Percentiles rank a stretch among this genome's conserved stretches.
These are phyloP conservation scores for Meyerozyma athensensis DNA, from an alignment of 1,139 yeast genomes.

Conservation along the genomic window DNA sequence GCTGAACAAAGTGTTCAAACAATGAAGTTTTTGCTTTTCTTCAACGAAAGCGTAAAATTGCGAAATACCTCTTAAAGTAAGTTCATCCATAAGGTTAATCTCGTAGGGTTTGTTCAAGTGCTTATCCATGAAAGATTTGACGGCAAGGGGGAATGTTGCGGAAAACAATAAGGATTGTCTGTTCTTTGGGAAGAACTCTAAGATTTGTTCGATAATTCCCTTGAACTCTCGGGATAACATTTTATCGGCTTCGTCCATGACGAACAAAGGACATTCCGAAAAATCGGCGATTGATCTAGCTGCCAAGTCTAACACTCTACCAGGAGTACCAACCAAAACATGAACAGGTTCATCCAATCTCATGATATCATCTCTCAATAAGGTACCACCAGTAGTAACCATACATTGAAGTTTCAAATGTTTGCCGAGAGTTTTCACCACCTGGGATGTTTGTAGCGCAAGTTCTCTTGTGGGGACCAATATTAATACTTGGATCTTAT, in stretches of 20 bases:
- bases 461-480: constrained; percentile 93
- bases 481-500: constrained; percentile 84
- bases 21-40: constrained; percentile 91
- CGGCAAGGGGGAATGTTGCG: constrained; percentile 95
- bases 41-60: constrained; percentile 97
- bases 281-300: constrained; percentile 84
- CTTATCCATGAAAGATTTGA: constrained; percentile 86
- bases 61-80: constrained; percentile 91
- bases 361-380: constrained; percentile 86
- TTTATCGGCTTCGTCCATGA: constrained; percentile 99
- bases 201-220: constrained; percentile 80
- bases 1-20: constrained; percentile 90
- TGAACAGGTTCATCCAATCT: constrained; percentile 92
- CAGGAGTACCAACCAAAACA: constrained; percentile 90
- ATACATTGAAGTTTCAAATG: constrained; percentile 89
- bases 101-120: constrained; percentile 91
- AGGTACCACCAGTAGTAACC: constrained; percentile 99
- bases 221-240: constrained; percentile 91
- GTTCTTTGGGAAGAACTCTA: constrained; percentile 69
- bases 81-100: constrained; percentile 95
- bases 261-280: constrained; percentile 80
- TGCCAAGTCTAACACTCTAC: constrained; percentile 93
- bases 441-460: constrained; percentile 96
- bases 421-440: constrained; percentile 93
- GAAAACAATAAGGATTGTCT: constrained; percentile 88